Evolutionary conservation across 2,329 filamentous ascomycete genomes (phyloP), one percentile per base, ranked within the genome.

Genomic region (Microcyclospora tardicrescens): DNA sequence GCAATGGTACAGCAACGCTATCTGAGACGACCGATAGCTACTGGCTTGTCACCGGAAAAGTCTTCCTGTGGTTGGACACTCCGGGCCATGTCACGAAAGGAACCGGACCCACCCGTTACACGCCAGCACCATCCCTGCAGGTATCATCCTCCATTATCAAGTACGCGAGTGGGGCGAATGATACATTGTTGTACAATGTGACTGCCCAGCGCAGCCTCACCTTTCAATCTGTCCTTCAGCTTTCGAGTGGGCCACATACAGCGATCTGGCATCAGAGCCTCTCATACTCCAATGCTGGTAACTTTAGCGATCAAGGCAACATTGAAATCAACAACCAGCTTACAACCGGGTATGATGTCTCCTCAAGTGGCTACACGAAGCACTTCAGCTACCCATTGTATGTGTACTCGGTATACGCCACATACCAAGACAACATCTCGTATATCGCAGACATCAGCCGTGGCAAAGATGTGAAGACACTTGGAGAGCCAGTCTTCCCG

Each of bases 11-110:
- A 14, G 71, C 67, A 1, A 56, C 52, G 1, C 55, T 81, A 6
- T 72, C 71, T 1, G 57, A 69, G 15, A 68, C 67, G 0, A 74
- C 81, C 2, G 73, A 68, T n/a, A 71, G 67, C 38, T 75, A 75
- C 51, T 91, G 84, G 84, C 71, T 81, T 12, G 71, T 91, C 2
- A 81, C 79, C 0, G 84, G 81, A 30, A 91, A 87, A 58, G 66
- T 89, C 10, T 89, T 91, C 54, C 49, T 86, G n/a, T 91, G 82
- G 75, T 66, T 79, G 0, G 76, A 79, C 48, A 46, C 61, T 2
- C 54, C 57, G 6, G 61, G 57, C 8, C 68, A 65, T 13, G 34
- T 50, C 33, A 55, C 74, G 38, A 77, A 75, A 0, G 76, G 68
- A 1, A 73, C 71, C 10, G 56, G 50, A 1, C 34, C 53, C 5